A percentile compares a stretch with the other conserved stretches of the same genome.
Conservation (phyloP, 352 stramenopile species). For the Phytophthora vignae region DNA sequence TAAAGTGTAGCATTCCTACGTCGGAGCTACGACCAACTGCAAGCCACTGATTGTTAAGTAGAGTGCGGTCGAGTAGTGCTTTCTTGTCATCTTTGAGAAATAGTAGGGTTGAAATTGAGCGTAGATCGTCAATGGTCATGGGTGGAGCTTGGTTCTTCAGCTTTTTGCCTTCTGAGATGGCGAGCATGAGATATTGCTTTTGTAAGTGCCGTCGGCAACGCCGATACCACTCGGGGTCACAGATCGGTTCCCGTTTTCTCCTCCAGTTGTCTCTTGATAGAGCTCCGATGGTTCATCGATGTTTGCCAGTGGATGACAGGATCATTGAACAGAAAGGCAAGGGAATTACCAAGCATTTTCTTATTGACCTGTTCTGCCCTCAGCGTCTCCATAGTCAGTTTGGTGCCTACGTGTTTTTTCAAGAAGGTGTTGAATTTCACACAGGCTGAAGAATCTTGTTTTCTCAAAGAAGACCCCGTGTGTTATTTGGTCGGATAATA, state of each 20-base stretch:
- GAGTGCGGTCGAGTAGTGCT: constrained; percentile 6
- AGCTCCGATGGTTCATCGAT: constrained; percentile 12
- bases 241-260: not conserved
- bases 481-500: no score
- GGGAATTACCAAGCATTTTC: constrained; percentile 12
- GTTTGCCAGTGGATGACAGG: constrained; percentile 16
- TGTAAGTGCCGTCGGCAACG: constrained; percentile 16
- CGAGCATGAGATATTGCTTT: constrained; percentile 9
- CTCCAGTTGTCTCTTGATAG: constrained; percentile 12
- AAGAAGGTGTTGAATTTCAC: no score
- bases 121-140: constrained; percentile 7
- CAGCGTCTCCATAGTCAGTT: no score
- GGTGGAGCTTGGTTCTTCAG: constrained; percentile 8
- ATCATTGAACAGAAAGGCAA: constrained; percentile 4
- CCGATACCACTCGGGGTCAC: constrained; percentile 12
- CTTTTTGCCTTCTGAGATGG: constrained; percentile 8
- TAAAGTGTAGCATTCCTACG: not conserved
- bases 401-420: no score
- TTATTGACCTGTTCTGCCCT: constrained; percentile 1
- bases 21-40: constrained; percentile 13
- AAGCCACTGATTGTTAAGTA: constrained; percentile 14
- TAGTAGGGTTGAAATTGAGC: constrained; percentile 9
- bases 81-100: constrained; percentile 21
- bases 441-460: no score
- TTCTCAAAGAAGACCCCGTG: no score